These are phyloP conservation scores for Lactarius akahatsu DNA, from an alignment of 768 basidiomycete species.

Conservation along the genomic window DNA sequence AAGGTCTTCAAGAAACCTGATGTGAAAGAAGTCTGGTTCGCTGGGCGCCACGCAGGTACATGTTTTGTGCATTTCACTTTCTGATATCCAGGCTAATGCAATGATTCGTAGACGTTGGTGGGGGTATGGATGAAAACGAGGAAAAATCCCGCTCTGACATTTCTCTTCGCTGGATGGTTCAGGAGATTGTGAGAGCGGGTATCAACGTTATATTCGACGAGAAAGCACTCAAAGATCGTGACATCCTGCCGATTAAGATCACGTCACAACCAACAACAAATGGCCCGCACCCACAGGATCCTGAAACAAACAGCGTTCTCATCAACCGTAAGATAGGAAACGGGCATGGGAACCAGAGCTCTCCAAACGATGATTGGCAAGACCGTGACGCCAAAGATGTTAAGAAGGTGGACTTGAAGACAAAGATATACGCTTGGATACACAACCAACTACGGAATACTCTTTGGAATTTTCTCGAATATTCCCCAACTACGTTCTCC, in stretches of 20 bases:
- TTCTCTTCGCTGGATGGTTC: conserved; percentile 25
- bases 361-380: no score
- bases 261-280: background rate
- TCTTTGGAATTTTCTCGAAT: background rate
- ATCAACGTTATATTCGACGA: conserved; percentile 4
- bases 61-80: background rate
- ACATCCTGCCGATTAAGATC: background rate
- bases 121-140: conserved; percentile 10
- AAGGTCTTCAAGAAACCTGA: conserved; percentile 6
- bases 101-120: conserved; percentile 20
- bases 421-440: no score
- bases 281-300: background rate
- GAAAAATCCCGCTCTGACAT: conserved; percentile 10
- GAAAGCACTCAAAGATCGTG: background rate
- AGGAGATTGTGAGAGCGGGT: conserved; percentile 12
- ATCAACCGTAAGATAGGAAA: background rate
- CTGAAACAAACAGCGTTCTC: background rate
- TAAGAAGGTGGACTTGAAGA: no score
- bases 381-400: no score
- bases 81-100: background rate
- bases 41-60: conserved; percentile 16
- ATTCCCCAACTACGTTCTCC: background rate
- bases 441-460: no score
- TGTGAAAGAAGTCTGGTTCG: conserved; percentile 22
- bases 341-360: background rate